Conservation (phyloP, 352 stramenopile species). For the Globisporangium mamillatum region DNA sequence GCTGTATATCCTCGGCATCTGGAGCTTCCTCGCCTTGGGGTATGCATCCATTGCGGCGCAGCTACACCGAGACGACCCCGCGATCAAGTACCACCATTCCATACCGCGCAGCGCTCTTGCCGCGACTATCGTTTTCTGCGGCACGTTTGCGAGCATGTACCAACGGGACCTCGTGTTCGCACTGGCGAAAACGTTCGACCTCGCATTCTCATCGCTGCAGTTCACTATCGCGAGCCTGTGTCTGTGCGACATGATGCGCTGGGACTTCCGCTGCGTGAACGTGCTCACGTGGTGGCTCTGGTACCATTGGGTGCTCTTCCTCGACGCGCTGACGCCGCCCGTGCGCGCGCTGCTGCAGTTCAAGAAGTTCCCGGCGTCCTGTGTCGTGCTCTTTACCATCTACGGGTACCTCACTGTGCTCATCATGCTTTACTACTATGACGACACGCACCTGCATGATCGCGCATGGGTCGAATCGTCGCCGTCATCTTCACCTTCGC, state of each 20-base stretch:
- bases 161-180: slow-evolving; percentile 20
- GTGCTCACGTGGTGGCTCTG: slow-evolving; percentile 43
- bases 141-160: slow-evolving; percentile 17
- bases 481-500: neutral
- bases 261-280: slow-evolving; percentile 29
- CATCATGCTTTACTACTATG: slow-evolving; percentile 27
- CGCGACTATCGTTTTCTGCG: slow-evolving; percentile 16
- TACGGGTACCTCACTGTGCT: slow-evolving; percentile 22
- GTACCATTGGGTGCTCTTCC: slow-evolving; percentile 43
- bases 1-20: slow-evolving; percentile 15
- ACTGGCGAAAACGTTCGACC: slow-evolving; percentile 23
- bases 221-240: slow-evolving; percentile 17
- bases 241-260: slow-evolving; percentile 32
- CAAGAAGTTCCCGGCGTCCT: slow-evolving; percentile 20
- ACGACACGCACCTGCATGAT: slow-evolving; percentile 14
- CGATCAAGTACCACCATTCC: neutral
- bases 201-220: slow-evolving; percentile 26
- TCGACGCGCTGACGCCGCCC: slow-evolving; percentile 44
- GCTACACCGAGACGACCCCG: neutral
- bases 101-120: slow-evolving; percentile 15
- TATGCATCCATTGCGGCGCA: slow-evolving; percentile 19
- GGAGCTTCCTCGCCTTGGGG: slow-evolving; percentile 17
- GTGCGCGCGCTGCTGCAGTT: slow-evolving; percentile 19
- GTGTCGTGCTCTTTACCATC: slow-evolving; percentile 20
- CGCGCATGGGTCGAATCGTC: neutral